A percentile compares a stretch with the other conserved stretches of the same genome.
Evolutionary conservation across 176 grass and related monocot species (phyloP).

Genomic region (Cocos nucifera): DNA sequence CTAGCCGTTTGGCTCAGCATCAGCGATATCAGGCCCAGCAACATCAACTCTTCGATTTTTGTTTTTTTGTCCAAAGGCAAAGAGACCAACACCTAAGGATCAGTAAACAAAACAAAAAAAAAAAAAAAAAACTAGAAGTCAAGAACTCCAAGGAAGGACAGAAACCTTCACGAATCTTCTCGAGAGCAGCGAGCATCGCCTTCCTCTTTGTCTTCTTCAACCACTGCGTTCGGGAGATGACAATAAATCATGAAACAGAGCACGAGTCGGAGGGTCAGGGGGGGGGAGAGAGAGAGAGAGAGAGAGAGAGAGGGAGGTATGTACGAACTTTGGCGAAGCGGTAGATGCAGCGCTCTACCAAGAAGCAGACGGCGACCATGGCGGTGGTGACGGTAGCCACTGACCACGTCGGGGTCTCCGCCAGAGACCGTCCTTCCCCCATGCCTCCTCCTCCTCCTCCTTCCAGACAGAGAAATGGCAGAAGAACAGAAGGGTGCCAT

Average conservation of each 20-base stretch:
- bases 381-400: constrained; percentile 89
- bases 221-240: constrained; percentile 38
- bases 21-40: constrained; percentile 82
- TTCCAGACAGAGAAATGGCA: background rate
- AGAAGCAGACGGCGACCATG: constrained; percentile 88
- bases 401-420: constrained; percentile 97
- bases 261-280: background rate
- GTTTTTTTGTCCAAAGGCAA: constrained; percentile 17
- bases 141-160: background rate
- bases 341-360: constrained; percentile 79
- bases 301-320: background rate
- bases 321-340: constrained; percentile 46
- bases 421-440: constrained; percentile 64
- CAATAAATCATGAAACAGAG: background rate
- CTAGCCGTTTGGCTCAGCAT: constrained; percentile 83
- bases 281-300: background rate
- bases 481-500: too few relatives aligned
- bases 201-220: constrained; percentile 87
- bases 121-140: background rate
- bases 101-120: background rate
- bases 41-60: constrained; percentile 61
- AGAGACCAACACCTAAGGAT: constrained; percentile 15
- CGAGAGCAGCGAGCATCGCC: constrained; percentile 85
- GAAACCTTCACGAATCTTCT: constrained; percentile 90
- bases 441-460: constrained; percentile 1